A percentile compares a stretch with the other conserved stretches of the same genome.
Conservation (phyloP, 169 alveolate species). For the Eimeria necatrix region DNA sequence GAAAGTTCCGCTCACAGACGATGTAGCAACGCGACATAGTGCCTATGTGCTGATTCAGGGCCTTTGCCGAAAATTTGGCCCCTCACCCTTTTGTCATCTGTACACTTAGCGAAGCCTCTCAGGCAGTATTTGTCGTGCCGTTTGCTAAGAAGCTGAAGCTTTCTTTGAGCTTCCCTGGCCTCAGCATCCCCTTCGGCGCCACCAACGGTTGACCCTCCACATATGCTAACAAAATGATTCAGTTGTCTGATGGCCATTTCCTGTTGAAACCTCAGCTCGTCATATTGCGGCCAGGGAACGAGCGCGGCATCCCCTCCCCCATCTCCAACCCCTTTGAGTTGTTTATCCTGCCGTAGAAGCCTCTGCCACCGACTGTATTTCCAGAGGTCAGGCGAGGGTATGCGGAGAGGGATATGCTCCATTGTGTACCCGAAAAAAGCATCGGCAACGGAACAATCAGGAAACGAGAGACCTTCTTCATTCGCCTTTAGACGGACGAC, state of each 20-base stretch:
- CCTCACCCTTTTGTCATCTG: constrained; percentile 73
- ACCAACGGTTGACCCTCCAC: constrained; percentile 73
- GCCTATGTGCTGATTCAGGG: background rate
- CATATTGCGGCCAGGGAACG: constrained; percentile 79
- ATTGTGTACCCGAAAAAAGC: constrained; percentile 69
- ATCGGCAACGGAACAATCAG: constrained; percentile 45
- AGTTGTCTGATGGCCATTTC: constrained; percentile 69
- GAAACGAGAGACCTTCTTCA: background rate
- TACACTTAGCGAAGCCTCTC: constrained; percentile 73
- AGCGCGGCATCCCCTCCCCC: constrained; percentile 73
- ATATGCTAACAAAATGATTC: constrained; percentile 57
- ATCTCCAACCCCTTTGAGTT: constrained; percentile 62
- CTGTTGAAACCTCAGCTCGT: constrained; percentile 63
- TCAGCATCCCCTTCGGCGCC: constrained; percentile 51
- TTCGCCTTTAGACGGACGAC: constrained; percentile 61
- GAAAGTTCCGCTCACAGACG: background rate
- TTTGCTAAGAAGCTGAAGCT: constrained; percentile 48
- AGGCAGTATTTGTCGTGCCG: constrained; percentile 73
- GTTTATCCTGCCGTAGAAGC: constrained; percentile 66
- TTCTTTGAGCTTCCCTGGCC: constrained; percentile 74
- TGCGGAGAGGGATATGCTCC: constrained; percentile 77
- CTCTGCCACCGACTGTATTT: constrained; percentile 69
- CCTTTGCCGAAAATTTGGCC: background rate
- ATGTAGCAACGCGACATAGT: background rate
- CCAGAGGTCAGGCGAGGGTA: constrained; percentile 75